Evolutionary conservation across 306 rosid species (phyloP).

Genomic region (Prunus salicina): DNA sequence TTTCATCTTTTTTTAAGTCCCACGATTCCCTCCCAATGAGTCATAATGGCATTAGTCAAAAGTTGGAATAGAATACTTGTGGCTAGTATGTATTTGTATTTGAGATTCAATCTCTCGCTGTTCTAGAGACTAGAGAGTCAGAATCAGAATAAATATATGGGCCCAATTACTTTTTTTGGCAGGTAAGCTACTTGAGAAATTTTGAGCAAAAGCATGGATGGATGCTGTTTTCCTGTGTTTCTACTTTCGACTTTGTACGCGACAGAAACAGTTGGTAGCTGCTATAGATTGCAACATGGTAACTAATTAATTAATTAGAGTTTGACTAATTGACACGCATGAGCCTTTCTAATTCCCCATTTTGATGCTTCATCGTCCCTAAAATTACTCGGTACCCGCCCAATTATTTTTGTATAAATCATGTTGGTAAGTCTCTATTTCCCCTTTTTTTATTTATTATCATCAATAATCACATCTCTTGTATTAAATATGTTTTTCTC

Average conservation of each 20-base stretch:
- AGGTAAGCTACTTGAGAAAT: slow-evolving; percentile 17
- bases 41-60: background rate
- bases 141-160: background rate
- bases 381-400: too few relatives aligned
- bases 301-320: too few relatives aligned
- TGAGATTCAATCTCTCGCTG: background rate
- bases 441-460: too few relatives aligned
- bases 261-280: too few relatives aligned
- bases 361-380: too few relatives aligned
- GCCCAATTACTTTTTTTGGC: slow-evolving; percentile 1
- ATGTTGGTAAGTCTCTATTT: too few relatives aligned
- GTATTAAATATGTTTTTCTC: too few relatives aligned
- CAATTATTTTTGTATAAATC: too few relatives aligned
- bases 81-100: background rate
- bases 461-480: too few relatives aligned
- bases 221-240: background rate
- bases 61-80: background rate
- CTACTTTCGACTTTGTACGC: background rate
- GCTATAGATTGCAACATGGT: too few relatives aligned
- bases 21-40: background rate
- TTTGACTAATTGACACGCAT: too few relatives aligned
- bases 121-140: background rate
- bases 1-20: background rate
- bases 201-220: background rate
- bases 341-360: too few relatives aligned